A percentile compares a stretch with the other conserved stretches of the same genome.
phyloP scores from a whole-genome alignment of 192 early-diverging fungal genomes.

The Powellomyces hirtus region DNA sequence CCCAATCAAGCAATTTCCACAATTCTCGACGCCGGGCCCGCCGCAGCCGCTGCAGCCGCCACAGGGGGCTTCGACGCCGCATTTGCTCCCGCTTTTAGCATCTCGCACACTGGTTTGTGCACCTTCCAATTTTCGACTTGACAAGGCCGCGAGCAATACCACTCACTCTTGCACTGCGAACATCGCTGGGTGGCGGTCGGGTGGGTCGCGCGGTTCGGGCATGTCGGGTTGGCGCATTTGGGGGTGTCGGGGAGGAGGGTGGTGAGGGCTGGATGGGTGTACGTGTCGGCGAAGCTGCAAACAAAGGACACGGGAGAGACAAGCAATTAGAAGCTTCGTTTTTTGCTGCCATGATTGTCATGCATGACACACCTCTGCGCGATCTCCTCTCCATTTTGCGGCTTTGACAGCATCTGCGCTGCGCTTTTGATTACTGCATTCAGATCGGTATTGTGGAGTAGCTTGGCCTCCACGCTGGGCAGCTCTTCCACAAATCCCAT shows the following conservation, averaged over 20 bases:
- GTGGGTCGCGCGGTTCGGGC: conserved; percentile 11
- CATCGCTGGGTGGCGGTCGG: conserved; percentile 44
- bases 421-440: neutral
- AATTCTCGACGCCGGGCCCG: neutral
- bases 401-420: neutral
- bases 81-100: conserved; percentile 4
- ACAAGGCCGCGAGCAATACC: conserved; percentile 48
- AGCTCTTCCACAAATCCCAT: conserved; percentile 33
- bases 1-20: too few relatives aligned
- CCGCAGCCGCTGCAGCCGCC: neutral
- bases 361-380: neutral
- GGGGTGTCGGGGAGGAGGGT: conserved; percentile 11
- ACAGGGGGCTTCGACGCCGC: neutral
- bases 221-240: conserved; percentile 15
- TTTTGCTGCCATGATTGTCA: neutral
- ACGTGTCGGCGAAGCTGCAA: conserved; percentile 11
- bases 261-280: conserved; percentile 17
- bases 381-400: conserved; percentile 10
- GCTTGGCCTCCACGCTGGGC: neutral
- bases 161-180: conserved; percentile 50
- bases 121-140: conserved; percentile 18
- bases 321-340: neutral
- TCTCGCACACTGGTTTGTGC: conserved; percentile 19
- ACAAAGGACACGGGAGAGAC: neutral
- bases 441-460: neutral